Base-by-base conservation (phyloP, 192 early-diverging fungal species). In the Chytriomyces sp. region DNA sequence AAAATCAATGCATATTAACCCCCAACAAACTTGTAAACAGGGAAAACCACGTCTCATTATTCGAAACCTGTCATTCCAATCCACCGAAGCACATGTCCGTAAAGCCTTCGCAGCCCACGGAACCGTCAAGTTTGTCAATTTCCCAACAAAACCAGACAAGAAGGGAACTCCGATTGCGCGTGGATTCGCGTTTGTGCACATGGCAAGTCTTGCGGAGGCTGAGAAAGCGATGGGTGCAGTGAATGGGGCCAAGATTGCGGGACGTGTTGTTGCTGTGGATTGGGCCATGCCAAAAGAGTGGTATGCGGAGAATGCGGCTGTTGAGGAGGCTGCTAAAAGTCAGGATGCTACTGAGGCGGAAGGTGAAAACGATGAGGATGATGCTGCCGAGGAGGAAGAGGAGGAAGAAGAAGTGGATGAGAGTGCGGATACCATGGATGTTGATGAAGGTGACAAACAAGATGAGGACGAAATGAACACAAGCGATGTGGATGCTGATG, bases 101-200 rank as follows among this genome's bases (percentile, higher is more conserved):
- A 85, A 83, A 43, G 75, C 89, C 3, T 94, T 97, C 81, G 82
- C 82, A 28, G 80, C 86, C 6, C 85, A 86, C 74, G 95, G 95
- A 20, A 91, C 82, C 8, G 88, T 97, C 7, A 85, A 88, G 24
- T 88, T 91, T 18, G 84, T 93, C 47, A 87, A 87, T 45, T 78
- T 97, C 61, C 95, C 95, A 3, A 87, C 88, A 75, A 94, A 92
- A 70, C 90, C 80, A 45, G 63, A 20, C 11, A 67, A 67, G 45
- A 45, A 11, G 11, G 66, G 66, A 5, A 24, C 16, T 7, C 11
- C 44, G 28, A 43, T 44, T 45, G 28, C 24, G 20, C 84, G 88
- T 45, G 96, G 96, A 5, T 96, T 97, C 88, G 96, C 90, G 16
- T 97, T 97, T 83, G 89, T 98, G 46, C 93, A 96, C 77, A 93